Evolutionary conservation across 805 yeast species (phyloP), one percentile per base, ranked within the genome.

Genomic region (Lipomyces starkeyi): DNA sequence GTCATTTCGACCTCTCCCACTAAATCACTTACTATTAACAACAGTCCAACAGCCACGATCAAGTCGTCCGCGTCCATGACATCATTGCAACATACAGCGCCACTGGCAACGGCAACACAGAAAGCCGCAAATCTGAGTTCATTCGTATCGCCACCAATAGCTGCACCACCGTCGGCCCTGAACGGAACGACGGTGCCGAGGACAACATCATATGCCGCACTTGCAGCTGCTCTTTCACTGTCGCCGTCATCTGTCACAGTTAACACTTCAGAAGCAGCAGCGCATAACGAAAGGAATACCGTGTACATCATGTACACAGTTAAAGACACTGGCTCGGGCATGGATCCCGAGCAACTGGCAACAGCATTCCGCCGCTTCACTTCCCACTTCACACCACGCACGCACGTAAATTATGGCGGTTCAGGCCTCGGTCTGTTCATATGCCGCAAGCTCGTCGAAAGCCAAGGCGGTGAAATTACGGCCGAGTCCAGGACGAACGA

Each of bases 301-400:
- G 58, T 71, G 25, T 73, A 64, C 54, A 32, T 73, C 9, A 58
- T 88, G 69, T 86, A 93, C 61, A 86, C 87, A 64, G 97, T 94
- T 17, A 83, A 83, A 43, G 99, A 94, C 77, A 91, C 97, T 0
- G 98, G 99, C 5, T 91, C 97, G 0, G 99, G 99, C 67, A 93
- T 94, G 67, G 96, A 91, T 54, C 87, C 89, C 13, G 87, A 89
- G 1, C 79, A 93, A 65, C 97, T 91, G 74, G 87, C 87, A 56
- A 87, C 90, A 69, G 97, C 95, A 0, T 94, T 94, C 78, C 98
- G 94, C 74, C 97, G 98, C 1, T 94, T 94, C 81, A 93, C 94
- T 20, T 98, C 95, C 79, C 98, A 98, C 64, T 98, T 94, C 76
- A 97, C 93, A 77, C 92, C 97, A 0, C 82, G 91, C 35, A 91